phyloP scores from a whole-genome alignment of 202 grass and related monocot genomes.

The Dendrocalamus latiflorus region DNA sequence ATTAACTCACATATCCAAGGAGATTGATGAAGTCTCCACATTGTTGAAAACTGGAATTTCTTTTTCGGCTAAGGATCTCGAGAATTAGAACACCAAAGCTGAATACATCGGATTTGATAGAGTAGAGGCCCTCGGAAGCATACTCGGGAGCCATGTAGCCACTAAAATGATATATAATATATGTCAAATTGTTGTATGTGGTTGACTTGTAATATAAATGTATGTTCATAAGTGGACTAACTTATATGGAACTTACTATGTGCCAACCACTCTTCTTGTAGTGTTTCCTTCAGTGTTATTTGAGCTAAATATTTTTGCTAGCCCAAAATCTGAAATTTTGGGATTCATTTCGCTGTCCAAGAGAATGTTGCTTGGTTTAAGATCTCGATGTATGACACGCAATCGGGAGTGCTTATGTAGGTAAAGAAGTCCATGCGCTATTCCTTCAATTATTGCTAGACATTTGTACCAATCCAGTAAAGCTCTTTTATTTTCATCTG shows the following conservation, averaged over 20 bases:
- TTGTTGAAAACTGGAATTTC: constrained; percentile 14
- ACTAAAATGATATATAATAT: constrained; percentile 4
- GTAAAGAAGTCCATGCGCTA: constrained; percentile 24
- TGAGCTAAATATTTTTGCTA: constrained; percentile 46
- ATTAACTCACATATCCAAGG: constrained; percentile 44
- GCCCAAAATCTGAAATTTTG: constrained; percentile 56
- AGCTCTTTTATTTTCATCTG: constrained; percentile 20
- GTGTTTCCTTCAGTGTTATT: constrained; percentile 8
- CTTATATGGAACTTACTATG: constrained; percentile 31
- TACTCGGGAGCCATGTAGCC: constrained; percentile 41
- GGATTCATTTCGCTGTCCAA: constrained; percentile 41
- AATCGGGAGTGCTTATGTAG: constrained; percentile 51
- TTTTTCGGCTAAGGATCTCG: constrained; percentile 43
- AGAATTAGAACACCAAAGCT: constrained; percentile 46
- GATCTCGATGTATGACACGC: constrained; percentile 47
- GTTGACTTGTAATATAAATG: neutral
- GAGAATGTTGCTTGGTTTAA: constrained; percentile 56
- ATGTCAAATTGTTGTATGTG: neutral
- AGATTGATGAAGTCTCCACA: constrained; percentile 41
- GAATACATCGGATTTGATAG: constrained; percentile 48
- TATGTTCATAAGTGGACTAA: neutral
- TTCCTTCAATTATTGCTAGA: constrained; percentile 34
- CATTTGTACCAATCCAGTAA: constrained; percentile 21
- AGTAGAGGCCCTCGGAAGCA: constrained; percentile 38
- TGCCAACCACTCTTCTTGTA: constrained; percentile 36